A percentile compares a stretch with the other conserved stretches of the same genome.
These are phyloP conservation scores for Avena sativa DNA, from an alignment of 176 grass and related monocot species.

Conservation along the genomic window DNA sequence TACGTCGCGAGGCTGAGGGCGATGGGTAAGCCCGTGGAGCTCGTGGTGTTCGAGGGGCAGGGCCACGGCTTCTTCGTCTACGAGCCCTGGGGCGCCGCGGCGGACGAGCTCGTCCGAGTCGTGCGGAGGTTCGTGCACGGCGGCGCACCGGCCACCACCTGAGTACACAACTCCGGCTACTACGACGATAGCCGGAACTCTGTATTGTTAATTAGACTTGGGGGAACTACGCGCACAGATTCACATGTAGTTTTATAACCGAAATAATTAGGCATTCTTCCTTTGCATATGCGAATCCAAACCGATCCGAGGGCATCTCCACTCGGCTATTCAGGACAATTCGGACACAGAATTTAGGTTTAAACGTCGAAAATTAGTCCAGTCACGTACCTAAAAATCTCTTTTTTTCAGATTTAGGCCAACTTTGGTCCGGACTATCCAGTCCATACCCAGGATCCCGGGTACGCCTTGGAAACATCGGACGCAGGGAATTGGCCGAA, in stretches of 20 bases:
- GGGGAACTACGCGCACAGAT: not conserved
- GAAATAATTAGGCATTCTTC: too few species aligned
- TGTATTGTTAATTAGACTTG: not conserved
- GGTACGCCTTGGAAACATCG: too few species aligned
- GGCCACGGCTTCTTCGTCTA: slow-evolving; percentile 41
- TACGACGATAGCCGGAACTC: not conserved
- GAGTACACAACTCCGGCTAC: not conserved
- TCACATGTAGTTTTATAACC: not conserved
- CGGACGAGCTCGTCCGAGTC: slow-evolving; percentile 22
- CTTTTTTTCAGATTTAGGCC: too few species aligned
- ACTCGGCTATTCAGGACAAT: too few species aligned
- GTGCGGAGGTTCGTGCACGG: slow-evolving; percentile 29
- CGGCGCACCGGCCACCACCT: not conserved
- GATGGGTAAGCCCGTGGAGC: slow-evolving; percentile 36
- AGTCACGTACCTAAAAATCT: too few species aligned
- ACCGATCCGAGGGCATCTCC: too few species aligned
- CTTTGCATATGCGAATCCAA: too few species aligned
- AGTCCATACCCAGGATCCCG: too few species aligned
- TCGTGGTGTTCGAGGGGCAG: slow-evolving; percentile 39
- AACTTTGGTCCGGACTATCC: too few species aligned
- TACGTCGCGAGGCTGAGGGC: slow-evolving; percentile 45
- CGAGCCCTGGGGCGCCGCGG: slow-evolving; percentile 31
- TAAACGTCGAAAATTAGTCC: too few species aligned
- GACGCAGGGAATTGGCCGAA: too few species aligned
- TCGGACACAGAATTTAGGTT: too few species aligned